Evolutionary conservation across 2,329 filamentous ascomycete genomes (phyloP).

Genomic region (Pseudopyricularia cyperi): DNA sequence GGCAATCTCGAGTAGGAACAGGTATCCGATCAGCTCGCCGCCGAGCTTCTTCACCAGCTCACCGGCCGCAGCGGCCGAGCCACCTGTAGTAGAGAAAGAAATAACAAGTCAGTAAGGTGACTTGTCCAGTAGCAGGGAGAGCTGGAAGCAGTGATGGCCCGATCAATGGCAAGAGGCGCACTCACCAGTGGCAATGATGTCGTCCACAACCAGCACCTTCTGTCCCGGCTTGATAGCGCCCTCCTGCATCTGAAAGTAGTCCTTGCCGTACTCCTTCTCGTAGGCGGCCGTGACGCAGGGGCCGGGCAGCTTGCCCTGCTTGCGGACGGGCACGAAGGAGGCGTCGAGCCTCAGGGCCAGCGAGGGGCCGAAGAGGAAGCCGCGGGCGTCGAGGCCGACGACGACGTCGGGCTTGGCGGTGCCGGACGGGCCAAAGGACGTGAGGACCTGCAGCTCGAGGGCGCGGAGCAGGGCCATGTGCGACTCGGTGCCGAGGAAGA

Average conservation of each 20-base stretch:
- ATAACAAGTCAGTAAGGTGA: too few relatives aligned
- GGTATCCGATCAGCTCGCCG: constrained; percentile 73
- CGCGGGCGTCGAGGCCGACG: constrained; percentile 84
- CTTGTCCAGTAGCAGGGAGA: too few relatives aligned
- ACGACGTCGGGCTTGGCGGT: constrained; percentile 68
- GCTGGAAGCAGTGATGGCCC: too few relatives aligned
- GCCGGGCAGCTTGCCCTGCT: constrained; percentile 91
- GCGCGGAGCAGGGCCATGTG: constrained; percentile 71
- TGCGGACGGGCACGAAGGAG: constrained; percentile 84
- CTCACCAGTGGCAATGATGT: constrained; percentile 96
- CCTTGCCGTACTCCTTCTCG: constrained; percentile 91
- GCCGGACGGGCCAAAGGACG: constrained; percentile 21
- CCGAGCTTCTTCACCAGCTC: constrained; percentile 77
- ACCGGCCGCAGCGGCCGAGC: constrained; percentile 78
- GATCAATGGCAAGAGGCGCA: constrained; percentile 12
- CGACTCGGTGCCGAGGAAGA: constrained; percentile 67
- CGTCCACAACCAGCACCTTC: constrained; percentile 86
- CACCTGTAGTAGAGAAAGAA: constrained; percentile 44
- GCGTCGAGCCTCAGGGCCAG: constrained; percentile 74
- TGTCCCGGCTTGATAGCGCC: constrained; percentile 75
- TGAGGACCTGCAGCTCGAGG: constrained; percentile 68
- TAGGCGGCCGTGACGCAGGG: constrained; percentile 75
- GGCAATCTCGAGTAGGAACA: constrained; percentile 92
- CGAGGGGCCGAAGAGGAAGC: constrained; percentile 88
- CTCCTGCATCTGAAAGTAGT: constrained; percentile 91